These are phyloP conservation scores for Candida gorgasii DNA, from an alignment of 805 yeast species.

Conservation along the genomic window DNA sequence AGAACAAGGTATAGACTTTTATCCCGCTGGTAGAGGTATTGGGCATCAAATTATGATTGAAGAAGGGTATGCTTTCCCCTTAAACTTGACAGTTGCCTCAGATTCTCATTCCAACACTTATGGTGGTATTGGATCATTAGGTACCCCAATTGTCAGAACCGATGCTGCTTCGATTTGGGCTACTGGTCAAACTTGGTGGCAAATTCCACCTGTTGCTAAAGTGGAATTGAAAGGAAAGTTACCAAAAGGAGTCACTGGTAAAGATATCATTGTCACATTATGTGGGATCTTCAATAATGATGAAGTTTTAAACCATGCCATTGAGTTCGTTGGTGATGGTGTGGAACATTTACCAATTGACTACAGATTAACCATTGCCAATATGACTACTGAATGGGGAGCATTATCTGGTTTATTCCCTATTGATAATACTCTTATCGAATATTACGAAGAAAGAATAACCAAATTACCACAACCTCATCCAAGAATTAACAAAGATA, in stretches of 20 bases:
- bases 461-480: constrained; percentile 66
- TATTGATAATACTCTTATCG: constrained; percentile 75
- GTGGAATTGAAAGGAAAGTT: constrained; percentile 82
- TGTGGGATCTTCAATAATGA: constrained; percentile 93
- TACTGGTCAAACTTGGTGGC: constrained; percentile 99
- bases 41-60: constrained; percentile 99
- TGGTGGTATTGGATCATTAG: constrained; percentile 94
- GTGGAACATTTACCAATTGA: constrained; percentile 70
- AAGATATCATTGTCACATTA: constrained; percentile 93
- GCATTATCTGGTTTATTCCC: constrained; percentile 97
- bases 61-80: constrained; percentile 97
- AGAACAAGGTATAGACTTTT: constrained; percentile 91
- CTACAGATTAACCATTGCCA: constrained; percentile 88
- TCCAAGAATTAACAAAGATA: constrained; percentile 71
- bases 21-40: constrained; percentile 98
- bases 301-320: constrained; percentile 90
- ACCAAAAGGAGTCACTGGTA: constrained; percentile 89
- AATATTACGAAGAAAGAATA: constrained; percentile 74
- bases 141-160: constrained; percentile 97
- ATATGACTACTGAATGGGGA: constrained; percentile 99
- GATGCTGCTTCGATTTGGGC: constrained; percentile 99
- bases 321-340: constrained; percentile 88
- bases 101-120: constrained; percentile 98
- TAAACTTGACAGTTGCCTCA: constrained; percentile 90
- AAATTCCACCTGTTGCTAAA: constrained; percentile 96